phyloP scores from a whole-genome alignment of 441 rosid genomes.

The Sinapis alba region DNA sequence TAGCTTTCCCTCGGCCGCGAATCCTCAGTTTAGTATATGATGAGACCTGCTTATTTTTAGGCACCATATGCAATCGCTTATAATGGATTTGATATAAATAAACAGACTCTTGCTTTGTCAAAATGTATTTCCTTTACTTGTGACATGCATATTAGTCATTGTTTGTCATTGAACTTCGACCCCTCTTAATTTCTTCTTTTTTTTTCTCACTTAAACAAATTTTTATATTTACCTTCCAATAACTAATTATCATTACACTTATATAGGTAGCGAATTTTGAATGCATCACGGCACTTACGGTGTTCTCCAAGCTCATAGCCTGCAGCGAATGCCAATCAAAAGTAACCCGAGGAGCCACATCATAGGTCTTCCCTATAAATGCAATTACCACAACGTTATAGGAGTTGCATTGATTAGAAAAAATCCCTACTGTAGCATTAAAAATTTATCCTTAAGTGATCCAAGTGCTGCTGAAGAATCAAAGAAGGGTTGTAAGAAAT shows the following conservation, averaged over 20 bases:
- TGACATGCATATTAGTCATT: neutral
- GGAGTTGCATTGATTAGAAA: neutral
- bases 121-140: neutral
- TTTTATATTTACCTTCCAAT: neutral
- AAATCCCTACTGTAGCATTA: neutral
- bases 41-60: neutral
- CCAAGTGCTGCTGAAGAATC: too few species aligned
- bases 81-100: neutral
- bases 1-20: too few species aligned
- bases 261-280: neutral
- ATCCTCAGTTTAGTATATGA: too few species aligned
- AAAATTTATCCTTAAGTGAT: too few species aligned
- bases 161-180: neutral
- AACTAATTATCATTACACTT: neutral
- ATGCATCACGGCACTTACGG: neutral
- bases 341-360: neutral
- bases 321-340: neutral
- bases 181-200: neutral
- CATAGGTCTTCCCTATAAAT: neutral
- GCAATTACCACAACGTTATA: neutral
- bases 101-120: neutral
- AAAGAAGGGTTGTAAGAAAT: constrained; percentile 57
- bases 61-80: neutral
- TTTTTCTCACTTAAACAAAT: neutral
- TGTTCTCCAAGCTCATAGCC: neutral